Evolutionary conservation across 2,329 filamentous ascomycete species (phyloP).

Genomic region (Calonectria hawksworthii): DNA sequence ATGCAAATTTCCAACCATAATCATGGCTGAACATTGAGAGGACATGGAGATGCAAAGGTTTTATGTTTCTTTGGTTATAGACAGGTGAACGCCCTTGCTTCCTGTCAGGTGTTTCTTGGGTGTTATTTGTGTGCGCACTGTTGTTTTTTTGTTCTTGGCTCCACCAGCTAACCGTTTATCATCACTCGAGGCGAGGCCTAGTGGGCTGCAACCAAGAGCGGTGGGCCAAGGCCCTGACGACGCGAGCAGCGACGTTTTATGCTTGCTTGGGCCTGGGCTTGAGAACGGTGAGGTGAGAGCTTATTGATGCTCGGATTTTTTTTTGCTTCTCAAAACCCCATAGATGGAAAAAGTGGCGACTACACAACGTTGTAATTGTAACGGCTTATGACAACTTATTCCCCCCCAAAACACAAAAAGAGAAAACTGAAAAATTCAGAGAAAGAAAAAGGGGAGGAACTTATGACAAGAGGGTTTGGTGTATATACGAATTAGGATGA

Average conservation of each 20-base stretch:
- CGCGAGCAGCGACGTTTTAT: slow-evolving; percentile 17
- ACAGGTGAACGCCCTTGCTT: slow-evolving; percentile 36
- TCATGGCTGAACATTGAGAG: slow-evolving; percentile 48
- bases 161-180: slow-evolving; percentile 10
- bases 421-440: slow-evolving; percentile 27
- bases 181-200: neutral
- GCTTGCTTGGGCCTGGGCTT: slow-evolving; percentile 22
- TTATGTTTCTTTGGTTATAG: slow-evolving; percentile 47
- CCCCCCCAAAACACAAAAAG: slow-evolving; percentile 34
- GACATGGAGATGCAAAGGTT: slow-evolving; percentile 43
- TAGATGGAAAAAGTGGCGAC: slow-evolving; percentile 50
- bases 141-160: slow-evolving; percentile 14
- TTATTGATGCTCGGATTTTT: slow-evolving; percentile 34
- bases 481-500: slow-evolving; percentile 40
- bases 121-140: slow-evolving; percentile 31
- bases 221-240: neutral
- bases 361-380: slow-evolving; percentile 49
- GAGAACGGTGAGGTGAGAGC: slow-evolving; percentile 26
- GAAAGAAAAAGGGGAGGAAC: slow-evolving; percentile 17
- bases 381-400: slow-evolving; percentile 48
- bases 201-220: neutral
- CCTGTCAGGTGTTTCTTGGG: slow-evolving; percentile 48
- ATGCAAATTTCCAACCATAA: slow-evolving; percentile 47
- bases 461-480: slow-evolving; percentile 31
- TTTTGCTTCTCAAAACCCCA: slow-evolving; percentile 44